Evolutionary conservation across 2,329 filamentous ascomycete genomes (phyloP).

Genomic region (Aulographum hederae): DNA sequence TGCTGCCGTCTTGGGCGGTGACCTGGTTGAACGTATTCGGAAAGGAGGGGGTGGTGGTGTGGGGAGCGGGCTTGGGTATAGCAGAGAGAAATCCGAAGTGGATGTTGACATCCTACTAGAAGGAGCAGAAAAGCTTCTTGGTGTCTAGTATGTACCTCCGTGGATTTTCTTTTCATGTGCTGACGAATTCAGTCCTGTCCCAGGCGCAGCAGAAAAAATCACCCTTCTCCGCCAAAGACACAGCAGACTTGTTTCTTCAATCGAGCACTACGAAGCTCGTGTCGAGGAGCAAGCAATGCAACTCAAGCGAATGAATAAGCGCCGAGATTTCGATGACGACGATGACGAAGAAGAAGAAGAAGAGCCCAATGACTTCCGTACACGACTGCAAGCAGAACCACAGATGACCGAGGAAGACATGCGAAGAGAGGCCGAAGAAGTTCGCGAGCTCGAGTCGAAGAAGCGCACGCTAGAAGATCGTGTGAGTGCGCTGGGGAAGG

Average conservation of each 20-base stretch:
- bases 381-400: slow-evolving; percentile 15
- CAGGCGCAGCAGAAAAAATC: slow-evolving; percentile 64
- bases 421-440: slow-evolving; percentile 49
- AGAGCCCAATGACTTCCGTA: slow-evolving; percentile 18
- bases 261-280: slow-evolving; percentile 62
- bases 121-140: slow-evolving; percentile 78
- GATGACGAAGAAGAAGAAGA: slow-evolving; percentile 37
- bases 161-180: neutral
- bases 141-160: slow-evolving; percentile 47
- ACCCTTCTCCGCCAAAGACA: slow-evolving; percentile 52
- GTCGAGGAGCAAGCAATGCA: slow-evolving; percentile 61
- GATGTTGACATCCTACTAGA: slow-evolving; percentile 72
- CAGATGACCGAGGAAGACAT: slow-evolving; percentile 33
- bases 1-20: slow-evolving; percentile 70
- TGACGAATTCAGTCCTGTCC: slow-evolving; percentile 37
- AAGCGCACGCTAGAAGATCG: slow-evolving; percentile 44
- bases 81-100: slow-evolving; percentile 46
- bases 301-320: slow-evolving; percentile 51
- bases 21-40: slow-evolving; percentile 67
- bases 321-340: slow-evolving; percentile 31
- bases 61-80: slow-evolving; percentile 27
- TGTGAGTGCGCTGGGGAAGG: slow-evolving; percentile 49
- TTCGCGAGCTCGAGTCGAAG: slow-evolving; percentile 42
- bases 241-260: slow-evolving; percentile 50
- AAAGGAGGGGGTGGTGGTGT: slow-evolving; percentile 37